A percentile compares a stretch with the other conserved stretches of the same genome.
These are phyloP conservation scores for Jamesozyma gamospora DNA, from an alignment of 805 yeast species.

Conservation along the genomic window DNA sequence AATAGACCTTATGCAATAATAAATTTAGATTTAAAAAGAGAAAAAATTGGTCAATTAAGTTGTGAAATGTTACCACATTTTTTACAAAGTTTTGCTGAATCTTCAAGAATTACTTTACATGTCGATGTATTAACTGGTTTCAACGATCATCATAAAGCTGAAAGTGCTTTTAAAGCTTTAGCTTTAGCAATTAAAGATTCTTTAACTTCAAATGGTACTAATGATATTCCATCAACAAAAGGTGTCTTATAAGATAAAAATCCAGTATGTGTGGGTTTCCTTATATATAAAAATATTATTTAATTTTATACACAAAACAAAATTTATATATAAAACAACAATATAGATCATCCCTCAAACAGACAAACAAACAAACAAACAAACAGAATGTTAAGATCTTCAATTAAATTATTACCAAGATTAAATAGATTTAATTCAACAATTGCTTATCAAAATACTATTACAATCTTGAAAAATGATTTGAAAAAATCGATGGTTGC, in stretches of 20 bases:
- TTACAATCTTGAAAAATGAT: constrained; percentile 31
- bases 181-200: constrained; percentile 91
- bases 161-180: constrained; percentile 90
- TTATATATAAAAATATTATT: no score
- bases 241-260: constrained; percentile 53
- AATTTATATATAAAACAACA: no score
- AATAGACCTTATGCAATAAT: constrained; percentile 88
- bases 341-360: no score
- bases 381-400: constrained; percentile 7
- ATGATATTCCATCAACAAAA: constrained; percentile 93
- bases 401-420: neutral
- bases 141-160: constrained; percentile 95
- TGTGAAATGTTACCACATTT: constrained; percentile 99
- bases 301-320: no score
- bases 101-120: constrained; percentile 83
- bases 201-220: constrained; percentile 65
- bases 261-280: no score
- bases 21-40: constrained; percentile 83
- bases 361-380: no score
- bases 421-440: constrained; percentile 28
- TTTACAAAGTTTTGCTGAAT: constrained; percentile 85
- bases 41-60: constrained; percentile 82
- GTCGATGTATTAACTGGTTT: constrained; percentile 89
- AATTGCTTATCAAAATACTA: constrained; percentile 30
- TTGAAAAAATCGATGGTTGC: constrained; percentile 40